Evolutionary conservation across 1,139 yeast genomes (phyloP).

Genomic region (Yamadazyma songkhlaensis): DNA sequence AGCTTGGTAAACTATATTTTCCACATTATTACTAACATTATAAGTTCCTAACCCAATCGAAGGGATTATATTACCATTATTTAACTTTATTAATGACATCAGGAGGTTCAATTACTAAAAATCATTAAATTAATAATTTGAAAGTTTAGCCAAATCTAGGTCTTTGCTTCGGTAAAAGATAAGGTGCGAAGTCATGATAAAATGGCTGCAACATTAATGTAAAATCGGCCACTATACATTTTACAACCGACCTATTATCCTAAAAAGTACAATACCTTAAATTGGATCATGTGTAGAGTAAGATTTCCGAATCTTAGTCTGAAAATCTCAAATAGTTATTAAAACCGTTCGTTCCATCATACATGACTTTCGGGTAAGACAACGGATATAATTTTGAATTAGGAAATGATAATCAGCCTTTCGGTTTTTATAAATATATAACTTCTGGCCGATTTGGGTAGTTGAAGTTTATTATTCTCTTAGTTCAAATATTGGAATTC

Average conservation of each 20-base stretch:
- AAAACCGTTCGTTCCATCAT: background rate
- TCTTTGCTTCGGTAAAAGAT: background rate
- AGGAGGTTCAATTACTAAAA: background rate
- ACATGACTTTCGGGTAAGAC: background rate
- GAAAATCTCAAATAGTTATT: background rate
- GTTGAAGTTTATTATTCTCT: too few relatives aligned
- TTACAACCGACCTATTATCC: too few relatives aligned
- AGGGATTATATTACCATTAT: constrained; percentile 28
- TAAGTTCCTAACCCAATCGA: constrained; percentile 40
- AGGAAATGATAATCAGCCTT: background rate
- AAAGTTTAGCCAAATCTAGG: too few relatives aligned
- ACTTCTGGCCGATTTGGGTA: too few relatives aligned
- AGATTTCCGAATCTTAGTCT: too few relatives aligned
- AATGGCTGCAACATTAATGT: background rate
- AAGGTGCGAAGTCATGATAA: background rate
- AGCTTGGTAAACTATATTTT: constrained; percentile 44
- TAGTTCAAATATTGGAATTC: too few relatives aligned
- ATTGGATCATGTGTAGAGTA: too few relatives aligned
- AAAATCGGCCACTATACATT: too few relatives aligned
- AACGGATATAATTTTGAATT: background rate
- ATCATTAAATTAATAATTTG: background rate
- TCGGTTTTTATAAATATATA: too few relatives aligned
- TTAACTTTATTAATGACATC: constrained; percentile 7
- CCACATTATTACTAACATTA: constrained; percentile 21
- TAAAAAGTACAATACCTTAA: too few relatives aligned